phyloP scores from a whole-genome alignment of 495 filamentous ascomycete genomes.

The Xylaria sp. region DNA sequence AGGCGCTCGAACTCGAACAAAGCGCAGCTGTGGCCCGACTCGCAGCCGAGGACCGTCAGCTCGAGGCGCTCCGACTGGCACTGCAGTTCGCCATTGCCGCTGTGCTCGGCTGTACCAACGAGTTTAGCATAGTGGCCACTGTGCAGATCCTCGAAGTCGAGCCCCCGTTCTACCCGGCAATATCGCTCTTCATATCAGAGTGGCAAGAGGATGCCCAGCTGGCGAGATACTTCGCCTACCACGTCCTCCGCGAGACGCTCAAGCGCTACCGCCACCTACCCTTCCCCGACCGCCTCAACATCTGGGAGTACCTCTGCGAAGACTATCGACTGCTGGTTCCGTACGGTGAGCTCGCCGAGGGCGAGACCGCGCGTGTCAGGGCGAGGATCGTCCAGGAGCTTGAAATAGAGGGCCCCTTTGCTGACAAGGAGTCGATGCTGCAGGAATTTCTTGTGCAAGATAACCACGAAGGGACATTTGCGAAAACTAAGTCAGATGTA shows the following conservation, averaged over 20 bases:
- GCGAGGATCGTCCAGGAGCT: background rate
- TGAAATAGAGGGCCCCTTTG: background rate
- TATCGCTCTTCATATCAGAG: background rate
- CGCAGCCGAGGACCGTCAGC: background rate
- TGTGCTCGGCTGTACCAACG: background rate
- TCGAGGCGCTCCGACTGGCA: background rate
- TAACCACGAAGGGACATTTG: background rate
- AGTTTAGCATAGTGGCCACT: background rate
- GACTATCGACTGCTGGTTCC: background rate
- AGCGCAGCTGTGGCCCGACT: background rate
- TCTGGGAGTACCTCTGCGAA: background rate
- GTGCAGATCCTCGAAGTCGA: background rate
- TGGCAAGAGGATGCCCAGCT: background rate
- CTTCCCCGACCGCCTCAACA: slow-evolving; percentile 7
- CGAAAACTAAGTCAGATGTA: background rate
- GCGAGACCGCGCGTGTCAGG: background rate
- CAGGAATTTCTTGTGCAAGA: no score
- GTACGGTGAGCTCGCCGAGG: background rate
- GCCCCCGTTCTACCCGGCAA: background rate
- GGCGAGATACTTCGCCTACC: background rate
- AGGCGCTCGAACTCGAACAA: background rate
- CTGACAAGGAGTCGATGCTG: background rate
- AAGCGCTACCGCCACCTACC: background rate
- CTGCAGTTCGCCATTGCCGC: background rate
- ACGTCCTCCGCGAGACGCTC: slow-evolving; percentile 4